Conservation (phyloP, 2,329 filamentous ascomycete genomes). For the Trichophyton benhamiae region DNA sequence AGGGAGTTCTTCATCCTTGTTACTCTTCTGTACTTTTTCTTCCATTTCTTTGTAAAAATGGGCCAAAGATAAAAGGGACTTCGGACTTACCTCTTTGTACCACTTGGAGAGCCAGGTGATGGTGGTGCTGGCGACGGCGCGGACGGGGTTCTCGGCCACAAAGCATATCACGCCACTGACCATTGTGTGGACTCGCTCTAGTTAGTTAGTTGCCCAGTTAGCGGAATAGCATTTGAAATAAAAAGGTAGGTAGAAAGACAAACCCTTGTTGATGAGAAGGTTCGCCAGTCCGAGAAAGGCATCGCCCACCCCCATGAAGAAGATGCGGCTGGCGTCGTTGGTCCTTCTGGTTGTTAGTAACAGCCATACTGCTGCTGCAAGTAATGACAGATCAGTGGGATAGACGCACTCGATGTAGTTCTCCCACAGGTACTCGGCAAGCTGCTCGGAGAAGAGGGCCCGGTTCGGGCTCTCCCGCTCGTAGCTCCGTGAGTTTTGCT, state of each 20-base stretch:
- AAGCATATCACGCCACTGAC: constrained; percentile 69
- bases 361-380: too few relatives aligned
- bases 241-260: constrained; percentile 9
- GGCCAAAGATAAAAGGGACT: too few relatives aligned
- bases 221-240: neutral
- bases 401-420: constrained; percentile 68
- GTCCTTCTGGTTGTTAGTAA: constrained; percentile 35
- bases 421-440: constrained; percentile 85
- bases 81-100: constrained; percentile 54
- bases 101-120: constrained; percentile 56
- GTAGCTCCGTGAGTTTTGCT: constrained; percentile 17
- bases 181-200: constrained; percentile 49
- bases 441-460: constrained; percentile 50
- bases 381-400: neutral
- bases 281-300: constrained; percentile 75
- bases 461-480: constrained; percentile 40
- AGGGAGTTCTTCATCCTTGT: constrained; percentile 46
- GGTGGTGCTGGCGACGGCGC: constrained; percentile 68
- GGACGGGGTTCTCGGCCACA: constrained; percentile 59
- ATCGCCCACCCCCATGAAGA: constrained; percentile 80
- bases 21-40: neutral
- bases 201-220: neutral
- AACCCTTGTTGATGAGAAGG: constrained; percentile 65
- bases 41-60: too few relatives aligned
- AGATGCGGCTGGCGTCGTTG: constrained; percentile 56